Conservation (phyloP, 2,329 filamentous ascomycete species). For the Colletotrichum incanum region DNA sequence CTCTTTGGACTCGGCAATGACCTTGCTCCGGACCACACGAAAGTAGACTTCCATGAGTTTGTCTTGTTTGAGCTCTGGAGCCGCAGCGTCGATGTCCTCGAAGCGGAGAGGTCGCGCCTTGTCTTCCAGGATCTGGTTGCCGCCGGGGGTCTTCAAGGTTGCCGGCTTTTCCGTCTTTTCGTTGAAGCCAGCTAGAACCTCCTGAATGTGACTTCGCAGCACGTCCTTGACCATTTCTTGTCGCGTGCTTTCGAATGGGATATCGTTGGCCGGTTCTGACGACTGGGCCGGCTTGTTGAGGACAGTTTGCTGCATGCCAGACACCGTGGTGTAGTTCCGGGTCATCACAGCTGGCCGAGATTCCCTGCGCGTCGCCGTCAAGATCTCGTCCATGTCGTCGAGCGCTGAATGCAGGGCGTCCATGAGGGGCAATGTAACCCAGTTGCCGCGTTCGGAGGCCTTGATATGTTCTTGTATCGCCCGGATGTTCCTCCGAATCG, state of each 20-base stretch:
- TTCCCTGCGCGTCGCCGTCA: conserved; percentile 53
- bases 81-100: conserved; percentile 62
- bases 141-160: not conserved
- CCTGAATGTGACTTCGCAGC: conserved; percentile 65
- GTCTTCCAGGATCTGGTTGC: conserved; percentile 27
- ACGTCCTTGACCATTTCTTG: conserved; percentile 61
- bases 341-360: conserved; percentile 13
- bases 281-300: not conserved
- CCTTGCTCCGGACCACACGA: conserved; percentile 57
- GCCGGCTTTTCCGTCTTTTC: conserved; percentile 40
- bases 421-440: conserved; percentile 55
- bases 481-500: conserved; percentile 22
- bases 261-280: not conserved
- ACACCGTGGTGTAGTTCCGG: conserved; percentile 18
- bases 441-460: conserved; percentile 40
- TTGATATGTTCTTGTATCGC: conserved; percentile 48
- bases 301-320: not conserved
- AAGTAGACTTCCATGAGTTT: conserved; percentile 70
- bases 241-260: conserved; percentile 39
- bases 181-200: conserved; percentile 64
- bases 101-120: conserved; percentile 51
- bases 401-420: conserved; percentile 59
- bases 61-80: conserved; percentile 65
- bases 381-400: conserved; percentile 59
- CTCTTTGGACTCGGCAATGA: conserved; percentile 54